Percentiles rank a stretch among this genome's conserved stretches.
These are phyloP conservation scores for Alternaria conjuncta DNA, from an alignment of 2,329 filamentous ascomycete species.

Conservation along the genomic window DNA sequence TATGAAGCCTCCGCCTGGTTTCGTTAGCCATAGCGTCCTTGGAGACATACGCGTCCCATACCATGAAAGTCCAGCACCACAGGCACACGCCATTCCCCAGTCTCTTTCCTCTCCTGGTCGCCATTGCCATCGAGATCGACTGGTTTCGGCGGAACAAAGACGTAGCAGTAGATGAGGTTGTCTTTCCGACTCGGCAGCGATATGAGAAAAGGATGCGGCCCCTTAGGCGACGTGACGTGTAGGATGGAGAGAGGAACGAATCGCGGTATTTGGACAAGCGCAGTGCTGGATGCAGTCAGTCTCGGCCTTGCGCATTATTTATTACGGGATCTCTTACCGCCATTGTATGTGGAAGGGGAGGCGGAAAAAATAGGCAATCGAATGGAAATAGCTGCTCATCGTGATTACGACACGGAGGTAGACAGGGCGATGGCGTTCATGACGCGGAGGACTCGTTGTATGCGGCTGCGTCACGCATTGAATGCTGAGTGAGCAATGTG, in stretches of 20 bases:
- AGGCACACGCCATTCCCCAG: conserved; percentile 45
- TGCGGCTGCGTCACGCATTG: not conserved
- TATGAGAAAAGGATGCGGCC: conserved; percentile 52
- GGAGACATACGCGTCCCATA: not conserved
- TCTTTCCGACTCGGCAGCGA: conserved; percentile 49
- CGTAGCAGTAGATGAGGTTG: conserved; percentile 49
- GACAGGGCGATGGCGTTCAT: conserved; percentile 1
- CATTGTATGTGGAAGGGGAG: conserved; percentile 42
- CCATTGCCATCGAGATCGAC: conserved; percentile 35
- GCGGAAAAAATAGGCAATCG: conserved; percentile 45
- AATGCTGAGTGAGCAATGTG: conserved; percentile 10
- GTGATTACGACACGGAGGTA: conserved; percentile 10
- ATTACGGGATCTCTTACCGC: conserved; percentile 4
- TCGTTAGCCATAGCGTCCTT: not conserved
- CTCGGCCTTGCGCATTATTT: not conserved
- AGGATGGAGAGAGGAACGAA: conserved; percentile 47
- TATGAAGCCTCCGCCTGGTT: conserved; percentile 52
- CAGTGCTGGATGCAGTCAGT: conserved; percentile 27
- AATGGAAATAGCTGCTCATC: conserved; percentile 42
- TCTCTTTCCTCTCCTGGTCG: conserved; percentile 22
- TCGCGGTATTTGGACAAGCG: conserved; percentile 46
- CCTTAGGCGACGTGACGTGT: conserved; percentile 49
- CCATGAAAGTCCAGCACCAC: conserved; percentile 49
- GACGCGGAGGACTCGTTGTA: not conserved
- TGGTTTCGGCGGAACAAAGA: conserved; percentile 50